These are phyloP conservation scores for Crotalaria pallida DNA, from an alignment of 306 rosid genomes.

Conservation along the genomic window DNA sequence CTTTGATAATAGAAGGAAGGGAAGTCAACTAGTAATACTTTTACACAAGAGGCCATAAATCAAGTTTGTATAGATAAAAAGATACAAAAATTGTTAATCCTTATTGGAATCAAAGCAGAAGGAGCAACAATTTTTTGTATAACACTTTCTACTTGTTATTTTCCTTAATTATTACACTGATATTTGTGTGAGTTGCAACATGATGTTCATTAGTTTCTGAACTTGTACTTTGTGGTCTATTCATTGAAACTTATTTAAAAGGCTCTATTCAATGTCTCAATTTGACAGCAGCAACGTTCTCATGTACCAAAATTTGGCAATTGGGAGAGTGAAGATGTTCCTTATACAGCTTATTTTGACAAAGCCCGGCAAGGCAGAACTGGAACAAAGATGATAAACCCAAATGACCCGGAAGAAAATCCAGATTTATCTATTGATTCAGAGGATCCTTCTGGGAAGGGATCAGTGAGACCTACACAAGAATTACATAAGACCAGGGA, in stretches of 20 bases:
- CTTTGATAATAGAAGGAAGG: not conserved
- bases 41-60: not conserved
- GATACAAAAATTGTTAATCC: not conserved
- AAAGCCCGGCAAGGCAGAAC: slow-evolving; percentile 81
- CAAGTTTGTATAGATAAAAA: not conserved
- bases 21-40: not conserved
- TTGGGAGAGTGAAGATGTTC: slow-evolving; percentile 88
- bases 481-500: slow-evolving; percentile 51
- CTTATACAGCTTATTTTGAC: slow-evolving; percentile 85
- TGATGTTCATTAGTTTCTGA: not conserved
- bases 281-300: slow-evolving; percentile 79
- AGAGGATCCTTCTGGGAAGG: slow-evolving; percentile 31
- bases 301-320: slow-evolving; percentile 89
- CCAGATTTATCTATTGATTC: slow-evolving; percentile 33
- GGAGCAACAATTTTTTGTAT: not conserved
- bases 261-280: slow-evolving; percentile 24
- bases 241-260: slow-evolving; percentile 23
- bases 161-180: not conserved
- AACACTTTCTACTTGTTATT: not conserved
- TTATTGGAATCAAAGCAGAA: not conserved
- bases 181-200: not conserved
- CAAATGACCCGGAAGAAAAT: slow-evolving; percentile 82
- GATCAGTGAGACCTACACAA: slow-evolving; percentile 27
- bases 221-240: slow-evolving; percentile 4
- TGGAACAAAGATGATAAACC: slow-evolving; percentile 68